Base-by-base conservation (phyloP, 345 rosid genomes). In the Noccaea bulbosa region DNA sequence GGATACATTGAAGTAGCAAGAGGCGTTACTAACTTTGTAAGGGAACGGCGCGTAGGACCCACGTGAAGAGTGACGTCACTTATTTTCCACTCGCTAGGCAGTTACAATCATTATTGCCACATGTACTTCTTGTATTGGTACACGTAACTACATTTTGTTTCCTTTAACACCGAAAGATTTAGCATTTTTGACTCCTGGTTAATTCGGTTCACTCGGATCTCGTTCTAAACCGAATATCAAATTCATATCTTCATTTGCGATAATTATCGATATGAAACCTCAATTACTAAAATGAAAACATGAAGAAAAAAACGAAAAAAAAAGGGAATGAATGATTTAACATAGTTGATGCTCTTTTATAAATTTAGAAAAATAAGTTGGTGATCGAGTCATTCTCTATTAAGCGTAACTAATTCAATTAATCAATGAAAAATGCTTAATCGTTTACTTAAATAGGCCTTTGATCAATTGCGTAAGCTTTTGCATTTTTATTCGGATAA, bases 41-140 rank as follows among this genome's bases (percentile, higher is more conserved):
- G 65, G 34, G 81, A 84, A 79, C 88, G 86, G 87, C 87, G 77
- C 4, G 67, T 80, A 81, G 86, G 83, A 32, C 73, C 85, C 66
- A 68, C 64, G 55, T 46, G 30, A 40, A n/a, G 39, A 65, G 27
- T 79, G 83, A 86, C 59, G 71, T 83, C 82, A 80, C 62, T 71
- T 17, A 6, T 64, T 80, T 62, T 67, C 43, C 68, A 58, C 72
- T 66, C 46, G 67, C 75, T 8, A 34, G 59, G 71, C 83, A 76
- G 87, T 79, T 86, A 84, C 85, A 65, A 61, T 80, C 87, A 80
- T 67, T 49, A 67, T 55, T 51, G 33, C 14, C 41, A 72, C 72
- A 75, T 76, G 88, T 74, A 79, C 2, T 3, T 4, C 16, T 65
- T 1, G 0, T 15, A 66, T 30, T 79, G 20, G 52, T 50, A 12